phyloP scores from a whole-genome alignment of 2,329 filamentous ascomycete species.

The Coleophoma eucalyptorum region DNA sequence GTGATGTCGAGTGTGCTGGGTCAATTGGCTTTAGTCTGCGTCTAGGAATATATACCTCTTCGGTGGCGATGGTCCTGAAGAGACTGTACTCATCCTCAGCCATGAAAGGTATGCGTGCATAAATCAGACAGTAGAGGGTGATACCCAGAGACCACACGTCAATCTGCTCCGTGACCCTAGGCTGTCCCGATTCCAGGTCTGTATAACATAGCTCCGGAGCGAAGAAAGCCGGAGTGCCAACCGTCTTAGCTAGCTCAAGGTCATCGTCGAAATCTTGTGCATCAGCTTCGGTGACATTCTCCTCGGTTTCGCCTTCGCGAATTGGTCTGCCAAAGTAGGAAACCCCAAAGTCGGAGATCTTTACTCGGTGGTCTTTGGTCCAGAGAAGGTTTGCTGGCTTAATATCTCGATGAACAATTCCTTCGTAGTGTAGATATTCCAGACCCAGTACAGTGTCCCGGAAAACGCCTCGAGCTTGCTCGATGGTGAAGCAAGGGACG shows the following conservation, averaged over 20 bases:
- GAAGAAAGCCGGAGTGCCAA: slow-evolving; percentile 96
- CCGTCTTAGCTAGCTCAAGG: slow-evolving; percentile 94
- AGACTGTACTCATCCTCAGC: slow-evolving; percentile 89
- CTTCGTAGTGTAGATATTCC: slow-evolving; percentile 88
- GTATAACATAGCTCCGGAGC: slow-evolving; percentile 95
- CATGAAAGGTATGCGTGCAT: slow-evolving; percentile 87
- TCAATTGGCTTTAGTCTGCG: slow-evolving; percentile 76
- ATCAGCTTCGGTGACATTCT: slow-evolving; percentile 74
- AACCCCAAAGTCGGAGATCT: slow-evolving; percentile 98
- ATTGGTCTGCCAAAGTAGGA: slow-evolving; percentile 93
- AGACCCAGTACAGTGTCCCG: slow-evolving; percentile 89
- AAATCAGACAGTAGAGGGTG: slow-evolving; percentile 93
- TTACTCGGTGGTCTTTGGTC: slow-evolving; percentile 80
- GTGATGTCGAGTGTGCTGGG: slow-evolving; percentile 51
- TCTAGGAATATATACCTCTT: slow-evolving; percentile 85
- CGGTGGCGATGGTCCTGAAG: slow-evolving; percentile 86
- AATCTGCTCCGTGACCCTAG: slow-evolving; percentile 85
- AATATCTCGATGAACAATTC: slow-evolving; percentile 80
- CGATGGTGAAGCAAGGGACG: slow-evolving; percentile 87
- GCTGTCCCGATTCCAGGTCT: slow-evolving; percentile 64
- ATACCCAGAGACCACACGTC: slow-evolving; percentile 97
- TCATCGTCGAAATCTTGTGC: slow-evolving; percentile 87
- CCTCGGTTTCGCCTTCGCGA: slow-evolving; percentile 75
- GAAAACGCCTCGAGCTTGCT: slow-evolving; percentile 79
- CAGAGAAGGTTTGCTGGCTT: slow-evolving; percentile 89